Base-by-base conservation (phyloP, 805 yeast genomes). In the Wickerhamomyces bisporus region DNA sequence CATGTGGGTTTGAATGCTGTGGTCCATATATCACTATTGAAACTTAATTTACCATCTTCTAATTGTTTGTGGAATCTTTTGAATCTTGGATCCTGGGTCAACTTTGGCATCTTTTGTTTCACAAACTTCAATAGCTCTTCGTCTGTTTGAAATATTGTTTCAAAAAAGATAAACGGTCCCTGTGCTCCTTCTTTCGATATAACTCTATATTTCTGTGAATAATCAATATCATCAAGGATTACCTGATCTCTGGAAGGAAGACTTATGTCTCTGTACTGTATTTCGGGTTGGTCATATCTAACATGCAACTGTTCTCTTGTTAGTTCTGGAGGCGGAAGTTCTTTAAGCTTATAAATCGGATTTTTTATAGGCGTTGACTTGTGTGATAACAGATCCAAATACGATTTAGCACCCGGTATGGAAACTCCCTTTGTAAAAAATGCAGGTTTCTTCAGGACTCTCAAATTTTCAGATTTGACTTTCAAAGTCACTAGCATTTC, bases 1-100 rank as follows among this genome's bases (percentile, higher is more conserved):
- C 39, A 17, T 12, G 40, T 34, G 0, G 73, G 73, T 34, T 48
- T 53, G 36, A 60, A 59, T 7, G 47, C 35, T 1, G 46, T 40
- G 0, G 57, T 43, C 68, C 69, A 65, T 11, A 50, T 29, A 4
- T 47, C 50, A 11, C 32, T 20, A 11, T 25, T 16, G 3, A 12
- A 11, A 4, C 23, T 17, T 4, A 18, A 15, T 7, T 10, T 26
- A n/a, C 2, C 15, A 16, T 17, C 5, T 19, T 29, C 12, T 9
- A 36, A 34, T 4, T 34, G 19, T 18, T 24, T 20, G 14, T 33
- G 11, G 6, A 40, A 42, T 28, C 43, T 25, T 8, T 34, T 21
- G 32, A 30, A 45, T 20, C 34, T 34, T 11, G 21, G 15, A 15
- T 34, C 26, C 8, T 15, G 36, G 7, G 8, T 4, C 7, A 40